phyloP scores from a whole-genome alignment of 176 grass and related monocot species.

The Miscanthus lutarioriparius region DNA sequence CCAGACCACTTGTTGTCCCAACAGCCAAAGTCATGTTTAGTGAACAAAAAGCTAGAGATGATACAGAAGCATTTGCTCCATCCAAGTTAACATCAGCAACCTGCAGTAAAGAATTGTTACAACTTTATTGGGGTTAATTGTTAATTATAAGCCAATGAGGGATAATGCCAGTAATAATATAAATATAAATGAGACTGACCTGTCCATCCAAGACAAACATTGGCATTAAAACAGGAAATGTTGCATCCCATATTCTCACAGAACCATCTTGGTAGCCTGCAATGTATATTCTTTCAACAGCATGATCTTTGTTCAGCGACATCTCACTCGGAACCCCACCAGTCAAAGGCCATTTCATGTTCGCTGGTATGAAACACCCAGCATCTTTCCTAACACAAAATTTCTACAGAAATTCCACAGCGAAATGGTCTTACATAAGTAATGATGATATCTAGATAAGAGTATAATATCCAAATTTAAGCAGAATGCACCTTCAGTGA shows the following conservation, averaged over 20 bases:
- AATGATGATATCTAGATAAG: not conserved
- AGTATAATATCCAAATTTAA: constrained; percentile 17
- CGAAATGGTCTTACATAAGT: constrained; percentile 7
- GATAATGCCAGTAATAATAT: constrained; percentile 7
- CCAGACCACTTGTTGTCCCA: constrained; percentile 88
- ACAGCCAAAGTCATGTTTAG: constrained; percentile 75
- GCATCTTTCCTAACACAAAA: constrained; percentile 47
- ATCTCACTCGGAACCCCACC: constrained; percentile 95
- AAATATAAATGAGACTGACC: constrained; percentile 41
- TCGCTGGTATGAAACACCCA: constrained; percentile 40
- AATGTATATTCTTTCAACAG: constrained; percentile 75
- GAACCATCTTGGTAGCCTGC: constrained; percentile 96
- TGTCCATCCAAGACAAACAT: constrained; percentile 90
- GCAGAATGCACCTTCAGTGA: constrained; percentile 63
- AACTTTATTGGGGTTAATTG: not conserved
- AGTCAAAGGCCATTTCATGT: constrained; percentile 93
- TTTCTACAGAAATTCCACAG: constrained; percentile 52
- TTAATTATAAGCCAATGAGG: not conserved
- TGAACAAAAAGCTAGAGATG: constrained; percentile 73
- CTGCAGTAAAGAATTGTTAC: constrained; percentile 48
- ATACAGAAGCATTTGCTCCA: constrained; percentile 60
- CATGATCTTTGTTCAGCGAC: constrained; percentile 57
- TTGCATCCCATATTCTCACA: constrained; percentile 96
- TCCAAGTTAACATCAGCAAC: constrained; percentile 64
- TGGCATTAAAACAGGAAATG: constrained; percentile 69